Percentiles rank a stretch among this genome's conserved stretches.
phyloP scores from a whole-genome alignment of 2,329 filamentous ascomycete genomes.

The Nigrospora osmanthi region DNA sequence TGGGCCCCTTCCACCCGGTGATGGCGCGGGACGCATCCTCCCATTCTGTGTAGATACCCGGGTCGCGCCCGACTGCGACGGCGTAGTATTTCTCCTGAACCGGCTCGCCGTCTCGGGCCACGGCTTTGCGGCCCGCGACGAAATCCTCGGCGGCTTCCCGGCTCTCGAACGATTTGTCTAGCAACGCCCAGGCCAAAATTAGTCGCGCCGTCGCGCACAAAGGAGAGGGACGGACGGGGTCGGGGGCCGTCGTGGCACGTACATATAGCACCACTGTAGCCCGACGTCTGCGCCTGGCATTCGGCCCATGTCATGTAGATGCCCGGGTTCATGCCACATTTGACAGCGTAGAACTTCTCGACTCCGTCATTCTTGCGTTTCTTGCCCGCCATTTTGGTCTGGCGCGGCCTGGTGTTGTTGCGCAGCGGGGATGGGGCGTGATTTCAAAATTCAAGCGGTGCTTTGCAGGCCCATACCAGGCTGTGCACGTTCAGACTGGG shows the following conservation, averaged over 20 bases:
- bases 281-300: conserved; percentile 51
- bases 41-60: conserved; percentile 60
- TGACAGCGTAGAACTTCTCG: conserved; percentile 58
- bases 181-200: conserved; percentile 4
- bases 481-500: too few relatives aligned
- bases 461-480: background rate
- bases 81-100: conserved; percentile 42
- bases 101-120: conserved; percentile 5
- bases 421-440: too few relatives aligned
- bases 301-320: conserved; percentile 57
- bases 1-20: conserved; percentile 60
- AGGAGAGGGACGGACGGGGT: background rate
- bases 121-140: conserved; percentile 48
- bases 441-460: too few relatives aligned
- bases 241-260: conserved; percentile 26
- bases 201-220: background rate
- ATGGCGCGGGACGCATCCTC: conserved; percentile 65
- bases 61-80: conserved; percentile 48
- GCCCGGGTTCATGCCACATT: conserved; percentile 46
- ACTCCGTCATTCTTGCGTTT: conserved; percentile 40
- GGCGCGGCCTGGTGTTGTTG: conserved; percentile 7
- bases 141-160: conserved; percentile 73
- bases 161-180: conserved; percentile 74
- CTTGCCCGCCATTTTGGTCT: conserved; percentile 23
- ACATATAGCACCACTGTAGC: conserved; percentile 61